Base-by-base conservation (phyloP, 2,329 filamentous ascomycete species). In the Fusarium mexicanum region DNA sequence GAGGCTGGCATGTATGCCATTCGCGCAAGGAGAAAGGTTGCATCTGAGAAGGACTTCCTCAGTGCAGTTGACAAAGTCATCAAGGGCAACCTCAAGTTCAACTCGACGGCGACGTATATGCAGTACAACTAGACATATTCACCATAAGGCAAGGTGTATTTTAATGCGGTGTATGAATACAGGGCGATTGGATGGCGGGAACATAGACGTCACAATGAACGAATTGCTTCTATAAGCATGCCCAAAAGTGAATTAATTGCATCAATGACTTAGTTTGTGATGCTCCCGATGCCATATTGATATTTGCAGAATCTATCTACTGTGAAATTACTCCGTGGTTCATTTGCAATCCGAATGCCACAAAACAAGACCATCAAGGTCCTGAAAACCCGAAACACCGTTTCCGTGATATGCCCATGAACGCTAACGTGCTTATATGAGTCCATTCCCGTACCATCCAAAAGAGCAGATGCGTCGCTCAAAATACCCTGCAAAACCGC, bases 1-100 rank as follows among this genome's bases (percentile, higher is more conserved):
- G 96, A 99, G 85, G 96, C 96, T 3, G 96, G 96, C 76, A 98
- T 99, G 96, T 99, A 97, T 81, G 96, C 96, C 69, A 98, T 99
- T 76, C 91, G 96, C 53, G 94, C 94, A 43, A 88, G 96, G 82
- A 92, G 96, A 86, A 99, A 99, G 93, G 94, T 99, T 22, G 96
- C 96, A 0, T 96, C 95, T 3, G 96, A 99, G 88, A 98, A 99
- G 90, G 96, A 99, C 85, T 99, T 99, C 86, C 86, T 99, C 78
- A 95, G 94, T 66, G 96, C 96, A 6, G 96, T 99, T 71, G 96
- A 99, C 88, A 99, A 99, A 91, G 96, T 99, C 74, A 98, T 98
- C 87, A 98, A 98, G 90, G 95, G 94, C 79, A 98, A 98, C 85
- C 88, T 98, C 83, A 99, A 99, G 91, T 99, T 99, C 89, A 98